Evolutionary conservation across 768 basidiomycete species (phyloP), one percentile per base, ranked within the genome.

Genomic region (Agaricus sinodeliciosus): DNA sequence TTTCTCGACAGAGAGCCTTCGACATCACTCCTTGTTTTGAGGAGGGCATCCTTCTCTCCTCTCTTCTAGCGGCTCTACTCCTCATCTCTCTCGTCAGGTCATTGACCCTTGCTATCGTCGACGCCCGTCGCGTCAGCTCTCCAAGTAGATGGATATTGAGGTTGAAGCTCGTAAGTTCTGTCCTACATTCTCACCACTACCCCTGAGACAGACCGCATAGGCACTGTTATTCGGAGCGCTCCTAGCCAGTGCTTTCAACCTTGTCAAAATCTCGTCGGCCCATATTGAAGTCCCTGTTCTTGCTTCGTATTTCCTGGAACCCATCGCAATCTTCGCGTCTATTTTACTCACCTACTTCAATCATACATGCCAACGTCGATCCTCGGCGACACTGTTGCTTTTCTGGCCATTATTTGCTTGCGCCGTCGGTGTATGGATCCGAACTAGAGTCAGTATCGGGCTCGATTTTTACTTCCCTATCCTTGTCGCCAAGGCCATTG

Each of bases 21-120:
- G 93, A 94, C 64, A 58, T 84, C 8, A 89, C 91, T 1, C 77
- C 81, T 12, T 95, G 93, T 64, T 89, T 86, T 57, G 86, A 94
- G 59, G 85, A 91, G 57, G 85, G 81, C 12, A 62, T 85, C 40
- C 28, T 94, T 0, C 65, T 91, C 1, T 74, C 87, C 0, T 55
- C 70, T 3, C 60, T 85, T 0, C 70, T 86, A 48, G 69, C 69
- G 1, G 35, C 73, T 7, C 63, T 85, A 48, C 48, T 81, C 27
- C 27, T 82, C 49, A 55, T 72, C 6, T 67, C 72, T 4, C 61
- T 77, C 22, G 48, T 70, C 40, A 72, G 71, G 27, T 68, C 74
- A 18, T 64, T 67, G 27, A 54, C 59, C 9, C 60, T 74, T 18
- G 62, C 54, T 44, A 40, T 62, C 35, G 48, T 56, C 9, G 42